A percentile compares a stretch with the other conserved stretches of the same genome.
These are phyloP conservation scores for Phytophthora parvispora DNA, from an alignment of 352 stramenopile species.

Conservation along the genomic window DNA sequence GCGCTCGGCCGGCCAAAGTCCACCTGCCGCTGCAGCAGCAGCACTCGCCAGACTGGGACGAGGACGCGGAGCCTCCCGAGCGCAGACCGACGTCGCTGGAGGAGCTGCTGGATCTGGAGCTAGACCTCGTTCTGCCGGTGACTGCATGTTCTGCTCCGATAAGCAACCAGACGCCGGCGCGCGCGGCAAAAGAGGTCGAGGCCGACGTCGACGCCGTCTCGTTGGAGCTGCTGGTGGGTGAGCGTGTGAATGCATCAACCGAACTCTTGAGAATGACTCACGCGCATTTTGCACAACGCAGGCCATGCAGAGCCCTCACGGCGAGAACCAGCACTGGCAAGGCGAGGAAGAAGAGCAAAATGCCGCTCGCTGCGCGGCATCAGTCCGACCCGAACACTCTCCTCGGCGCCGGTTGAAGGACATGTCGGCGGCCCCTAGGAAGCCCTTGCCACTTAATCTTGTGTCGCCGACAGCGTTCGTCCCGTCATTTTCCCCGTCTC, in stretches of 20 bases:
- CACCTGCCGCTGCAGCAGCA: constrained; percentile 21
- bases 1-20: constrained; percentile 12
- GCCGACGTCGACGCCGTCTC: constrained; percentile 40
- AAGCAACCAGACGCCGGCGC: constrained; percentile 39
- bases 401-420: constrained; percentile 13
- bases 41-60: constrained; percentile 22
- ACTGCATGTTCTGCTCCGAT: constrained; percentile 10
- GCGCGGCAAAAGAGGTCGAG: constrained; percentile 7
- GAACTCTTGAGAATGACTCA: background rate
- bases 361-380: background rate
- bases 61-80: background rate
- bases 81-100: constrained; percentile 44
- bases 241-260: background rate
- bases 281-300: constrained; percentile 16
- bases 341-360: constrained; percentile 24
- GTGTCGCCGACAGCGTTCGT: constrained; percentile 55
- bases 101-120: constrained; percentile 56
- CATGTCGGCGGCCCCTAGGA: background rate
- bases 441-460: constrained; percentile 37
- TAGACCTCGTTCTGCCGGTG: constrained; percentile 44
- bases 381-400: constrained; percentile 35
- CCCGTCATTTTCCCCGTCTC: constrained; percentile 48
- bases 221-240: constrained; percentile 70
- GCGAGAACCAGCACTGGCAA: constrained; percentile 62
- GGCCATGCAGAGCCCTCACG: constrained; percentile 82